These are phyloP conservation scores for Heritiera fomes DNA, from an alignment of 345 rosid species.

Conservation along the genomic window DNA sequence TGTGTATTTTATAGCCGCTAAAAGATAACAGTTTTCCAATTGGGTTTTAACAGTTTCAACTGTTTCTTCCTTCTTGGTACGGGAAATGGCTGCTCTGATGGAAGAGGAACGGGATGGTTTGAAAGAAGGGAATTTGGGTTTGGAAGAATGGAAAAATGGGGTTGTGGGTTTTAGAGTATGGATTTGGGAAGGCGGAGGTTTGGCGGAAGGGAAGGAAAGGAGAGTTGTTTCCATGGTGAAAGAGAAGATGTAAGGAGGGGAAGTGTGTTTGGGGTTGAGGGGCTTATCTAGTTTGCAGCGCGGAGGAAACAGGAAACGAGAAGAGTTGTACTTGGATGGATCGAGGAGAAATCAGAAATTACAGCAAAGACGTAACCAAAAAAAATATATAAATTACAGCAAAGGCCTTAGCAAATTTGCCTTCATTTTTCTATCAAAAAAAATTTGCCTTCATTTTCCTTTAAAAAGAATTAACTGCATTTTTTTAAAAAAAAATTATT, in stretches of 20 bases:
- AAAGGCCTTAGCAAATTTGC: background rate
- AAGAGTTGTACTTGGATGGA: background rate
- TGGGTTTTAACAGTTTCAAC: constrained; percentile 75
- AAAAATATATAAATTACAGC: background rate
- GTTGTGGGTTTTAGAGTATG: constrained; percentile 29
- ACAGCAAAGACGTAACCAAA: too few species aligned
- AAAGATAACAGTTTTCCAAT: constrained; percentile 75
- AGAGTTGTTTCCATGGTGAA: constrained; percentile 64
- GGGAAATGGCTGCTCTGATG: constrained; percentile 77
- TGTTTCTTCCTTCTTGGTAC: constrained; percentile 80
- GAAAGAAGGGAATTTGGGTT: constrained; percentile 21
- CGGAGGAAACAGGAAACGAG: background rate
- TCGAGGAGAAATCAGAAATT: background rate
- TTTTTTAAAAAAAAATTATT: too few species aligned
- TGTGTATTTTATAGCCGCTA: constrained; percentile 76
- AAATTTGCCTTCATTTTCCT: too few species aligned
- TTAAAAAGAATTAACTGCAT: too few species aligned
- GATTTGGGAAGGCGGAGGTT: constrained; percentile 26
- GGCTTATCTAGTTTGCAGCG: constrained; percentile 1
- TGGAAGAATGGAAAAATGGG: constrained; percentile 27
- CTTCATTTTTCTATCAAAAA: too few species aligned
- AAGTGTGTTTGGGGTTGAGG: background rate
- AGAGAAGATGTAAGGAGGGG: background rate
- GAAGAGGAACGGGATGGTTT: constrained; percentile 33
- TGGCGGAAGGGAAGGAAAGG: constrained; percentile 60